Evolutionary conservation across 495 filamentous ascomycete genomes (phyloP), one percentile per base, ranked within the genome.

Genomic region (Xylaria castorea): DNA sequence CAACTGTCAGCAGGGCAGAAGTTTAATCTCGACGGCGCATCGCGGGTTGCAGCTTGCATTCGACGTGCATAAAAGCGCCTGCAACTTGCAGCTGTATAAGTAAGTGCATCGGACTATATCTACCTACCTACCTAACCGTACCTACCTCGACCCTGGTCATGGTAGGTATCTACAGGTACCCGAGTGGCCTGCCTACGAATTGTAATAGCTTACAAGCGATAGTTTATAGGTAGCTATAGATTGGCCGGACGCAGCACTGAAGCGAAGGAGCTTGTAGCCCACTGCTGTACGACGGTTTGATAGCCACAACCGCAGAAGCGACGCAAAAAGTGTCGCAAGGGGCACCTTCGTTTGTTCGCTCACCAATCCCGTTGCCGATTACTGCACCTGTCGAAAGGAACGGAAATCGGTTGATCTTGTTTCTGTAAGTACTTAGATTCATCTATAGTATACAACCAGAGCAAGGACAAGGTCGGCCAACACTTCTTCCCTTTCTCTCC

Each of bases 21-120:
- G 65, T 38, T 36, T 57, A 40, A 57, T 68, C 66, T 68, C 50
- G 48, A 57, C 63, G 44, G 38, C 27, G 66, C 66, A 57, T 44
- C 36, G 32, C 36, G 50, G 22, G 16, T 34, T 57, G 66, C 32
- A 68, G 25, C 50, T 57, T 68, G 48, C 46, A 38, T 53, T 67
- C 65, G n/a, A 55, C 48, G 30, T 67, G 65, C 66, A 68, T 57
- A 25, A 68, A 57, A 44, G 50, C 34, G 36, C 50, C 32, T 8
- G 48, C 48, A 32, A 32, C 20, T 38, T 53, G 64, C 64, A 66
- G 64, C 58, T 40, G n/a, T n/a, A n/a, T n/a, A n/a, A n/a, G 58
- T n/a, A 38, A 38, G 64, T 38, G 66, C 32, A 55, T 67, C 65
- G 65, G 65, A 55, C 11, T 66, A 66, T 38, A 67, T 38, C 36